phyloP scores from a whole-genome alignment of 2,329 filamentous ascomycete genomes.

The Colletotrichum lupini region DNA sequence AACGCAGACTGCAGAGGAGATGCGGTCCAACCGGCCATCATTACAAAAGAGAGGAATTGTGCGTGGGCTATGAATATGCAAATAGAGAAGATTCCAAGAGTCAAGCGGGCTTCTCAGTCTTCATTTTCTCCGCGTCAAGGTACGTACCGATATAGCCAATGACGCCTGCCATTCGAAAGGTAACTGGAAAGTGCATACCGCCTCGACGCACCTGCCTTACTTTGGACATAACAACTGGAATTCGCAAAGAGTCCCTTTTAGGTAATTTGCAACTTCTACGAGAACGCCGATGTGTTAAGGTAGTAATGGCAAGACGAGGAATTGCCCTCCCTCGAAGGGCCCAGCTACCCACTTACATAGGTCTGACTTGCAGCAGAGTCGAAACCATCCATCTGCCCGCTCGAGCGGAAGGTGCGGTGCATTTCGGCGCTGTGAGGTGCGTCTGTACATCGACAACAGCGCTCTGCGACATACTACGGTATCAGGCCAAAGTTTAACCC shows the following conservation, averaged over 20 bases:
- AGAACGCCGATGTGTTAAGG: background rate
- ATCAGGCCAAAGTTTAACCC: too few species aligned
- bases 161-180: background rate
- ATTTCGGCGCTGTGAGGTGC: background rate
- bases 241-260: background rate
- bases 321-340: background rate
- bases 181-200: background rate
- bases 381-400: slow-evolving; percentile 12
- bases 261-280: background rate
- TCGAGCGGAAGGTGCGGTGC: slow-evolving; percentile 8
- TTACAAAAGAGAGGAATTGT: slow-evolving; percentile 8
- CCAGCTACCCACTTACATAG: background rate
- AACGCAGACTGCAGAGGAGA: background rate
- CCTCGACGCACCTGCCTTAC: background rate
- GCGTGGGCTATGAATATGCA: background rate
- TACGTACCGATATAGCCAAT: slow-evolving; percentile 2
- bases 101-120: slow-evolving; percentile 6
- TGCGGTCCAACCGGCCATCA: background rate
- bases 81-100: background rate
- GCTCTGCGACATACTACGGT: background rate
- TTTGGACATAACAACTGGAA: background rate
- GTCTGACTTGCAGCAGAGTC: background rate
- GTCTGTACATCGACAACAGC: slow-evolving; percentile 17
- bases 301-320: background rate
- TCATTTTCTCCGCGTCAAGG: slow-evolving; percentile 2